These are phyloP conservation scores for Pachysandra terminalis DNA, from an alignment of 164 flowering plant species.

Conservation along the genomic window DNA sequence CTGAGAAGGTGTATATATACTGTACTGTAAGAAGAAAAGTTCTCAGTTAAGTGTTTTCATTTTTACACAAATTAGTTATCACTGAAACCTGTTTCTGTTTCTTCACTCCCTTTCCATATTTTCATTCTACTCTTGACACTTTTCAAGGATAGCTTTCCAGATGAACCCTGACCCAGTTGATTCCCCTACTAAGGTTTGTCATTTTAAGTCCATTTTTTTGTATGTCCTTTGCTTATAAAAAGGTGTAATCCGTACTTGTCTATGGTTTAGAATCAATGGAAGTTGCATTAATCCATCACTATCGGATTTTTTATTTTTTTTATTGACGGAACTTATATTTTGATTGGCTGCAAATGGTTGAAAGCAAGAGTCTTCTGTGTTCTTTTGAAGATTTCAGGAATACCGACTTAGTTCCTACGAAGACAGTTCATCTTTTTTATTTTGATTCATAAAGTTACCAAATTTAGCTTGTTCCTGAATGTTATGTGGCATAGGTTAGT, in stretches of 20 bases:
- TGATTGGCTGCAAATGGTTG: neutral
- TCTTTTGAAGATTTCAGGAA: neutral
- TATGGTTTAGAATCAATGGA: no score
- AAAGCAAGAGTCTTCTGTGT: neutral
- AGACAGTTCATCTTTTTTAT: neutral
- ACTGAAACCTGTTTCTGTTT: no score
- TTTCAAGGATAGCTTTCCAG: constrained; percentile 31
- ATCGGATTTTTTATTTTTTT: neutral
- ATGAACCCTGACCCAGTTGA: constrained; percentile 26
- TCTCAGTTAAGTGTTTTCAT: no score
- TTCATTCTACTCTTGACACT: no score
- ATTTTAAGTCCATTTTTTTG: neutral
- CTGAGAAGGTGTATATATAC: no score
- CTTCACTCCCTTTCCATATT: no score
- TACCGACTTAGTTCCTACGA: neutral
- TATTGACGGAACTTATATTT: no score
- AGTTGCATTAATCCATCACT: neutral
- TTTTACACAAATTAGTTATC: no score
- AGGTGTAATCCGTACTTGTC: no score
- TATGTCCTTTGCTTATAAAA: neutral
- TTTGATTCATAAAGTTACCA: neutral
- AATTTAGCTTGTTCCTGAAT: neutral
- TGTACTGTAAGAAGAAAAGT: no score
- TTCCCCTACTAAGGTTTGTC: constrained; percentile 27
- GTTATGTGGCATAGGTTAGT: neutral